These are phyloP conservation scores for Dictyostelium firmibasis DNA, from an alignment of 78 protist genomes.

Conservation along the genomic window DNA sequence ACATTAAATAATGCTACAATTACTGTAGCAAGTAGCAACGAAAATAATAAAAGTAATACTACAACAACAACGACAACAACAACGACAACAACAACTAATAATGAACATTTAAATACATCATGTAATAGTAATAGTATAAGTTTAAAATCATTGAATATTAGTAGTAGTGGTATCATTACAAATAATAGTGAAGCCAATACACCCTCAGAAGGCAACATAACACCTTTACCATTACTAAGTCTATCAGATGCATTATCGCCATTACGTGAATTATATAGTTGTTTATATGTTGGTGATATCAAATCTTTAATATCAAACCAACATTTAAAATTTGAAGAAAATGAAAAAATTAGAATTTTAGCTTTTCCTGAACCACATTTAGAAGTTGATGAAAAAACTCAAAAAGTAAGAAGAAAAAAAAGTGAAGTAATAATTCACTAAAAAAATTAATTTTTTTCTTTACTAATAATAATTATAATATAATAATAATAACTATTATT, in stretches of 20 bases:
- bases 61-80: neutral
- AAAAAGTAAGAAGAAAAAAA: constrained; percentile 22
- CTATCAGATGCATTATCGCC: constrained; percentile 6
- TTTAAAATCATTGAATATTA: neutral
- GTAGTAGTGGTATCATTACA: neutral
- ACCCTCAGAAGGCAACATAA: neutral
- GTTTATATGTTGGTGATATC: constrained; percentile 62
- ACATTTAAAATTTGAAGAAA: constrained; percentile 13
- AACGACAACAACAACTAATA: neutral
- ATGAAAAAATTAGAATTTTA: constrained; percentile 41
- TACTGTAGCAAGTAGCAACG: neutral
- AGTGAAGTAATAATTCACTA: too few relatives aligned
- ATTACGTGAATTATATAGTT: constrained; percentile 14
- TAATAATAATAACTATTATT: neutral
- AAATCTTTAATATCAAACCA: neutral
- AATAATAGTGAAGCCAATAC: neutral
- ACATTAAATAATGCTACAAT: neutral
- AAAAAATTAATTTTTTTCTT: too few relatives aligned
- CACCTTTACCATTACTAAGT: neutral
- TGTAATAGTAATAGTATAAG: neutral
- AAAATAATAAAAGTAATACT: neutral
- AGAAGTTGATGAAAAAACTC: constrained; percentile 7
- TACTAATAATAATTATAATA: neutral
- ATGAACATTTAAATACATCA: neutral
- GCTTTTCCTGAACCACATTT: constrained; percentile 47